Conservation (phyloP, 2,329 filamentous ascomycete species). For the Cytospora piceicola region DNA sequence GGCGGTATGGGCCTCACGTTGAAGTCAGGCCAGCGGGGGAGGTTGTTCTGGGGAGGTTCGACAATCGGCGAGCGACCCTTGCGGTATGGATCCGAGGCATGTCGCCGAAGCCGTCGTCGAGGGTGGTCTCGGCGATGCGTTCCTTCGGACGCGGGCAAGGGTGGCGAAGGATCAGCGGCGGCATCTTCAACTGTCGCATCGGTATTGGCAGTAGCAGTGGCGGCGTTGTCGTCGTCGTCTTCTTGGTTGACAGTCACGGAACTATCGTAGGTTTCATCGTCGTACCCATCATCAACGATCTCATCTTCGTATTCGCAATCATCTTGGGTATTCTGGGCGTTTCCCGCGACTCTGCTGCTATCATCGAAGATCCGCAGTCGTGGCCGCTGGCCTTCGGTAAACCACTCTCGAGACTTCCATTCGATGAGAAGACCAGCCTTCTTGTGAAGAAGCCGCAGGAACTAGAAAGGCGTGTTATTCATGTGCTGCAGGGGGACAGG, state of each 20-base stretch:
- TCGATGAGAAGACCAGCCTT: not conserved
- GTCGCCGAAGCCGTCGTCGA: not conserved
- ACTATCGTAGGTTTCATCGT: not conserved
- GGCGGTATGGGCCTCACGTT: not conserved
- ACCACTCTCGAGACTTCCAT: slow-evolving; percentile 1
- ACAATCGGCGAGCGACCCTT: not conserved
- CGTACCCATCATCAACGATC: not conserved
- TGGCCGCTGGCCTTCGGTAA: not conserved
- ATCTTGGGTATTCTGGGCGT: accelerated
- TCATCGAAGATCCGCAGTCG: not conserved
- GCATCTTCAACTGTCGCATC: not conserved
- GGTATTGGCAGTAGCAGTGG: not conserved
- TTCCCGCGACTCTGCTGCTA: not conserved
- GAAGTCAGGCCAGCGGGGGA: not conserved
- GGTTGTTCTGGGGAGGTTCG: not conserved
- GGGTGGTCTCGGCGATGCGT: not conserved
- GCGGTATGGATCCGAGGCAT: no score
- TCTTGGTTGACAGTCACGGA: not conserved
- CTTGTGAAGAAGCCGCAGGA: not conserved
- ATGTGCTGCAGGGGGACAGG: no score
- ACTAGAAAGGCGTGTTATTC: not conserved
- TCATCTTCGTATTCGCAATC: not conserved
- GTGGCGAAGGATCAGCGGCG: no score
- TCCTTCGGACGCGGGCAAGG: accelerated
- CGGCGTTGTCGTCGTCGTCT: not conserved